Conservation (phyloP, 768 basidiomycete species). For the Glaciozyma martinii region DNA sequence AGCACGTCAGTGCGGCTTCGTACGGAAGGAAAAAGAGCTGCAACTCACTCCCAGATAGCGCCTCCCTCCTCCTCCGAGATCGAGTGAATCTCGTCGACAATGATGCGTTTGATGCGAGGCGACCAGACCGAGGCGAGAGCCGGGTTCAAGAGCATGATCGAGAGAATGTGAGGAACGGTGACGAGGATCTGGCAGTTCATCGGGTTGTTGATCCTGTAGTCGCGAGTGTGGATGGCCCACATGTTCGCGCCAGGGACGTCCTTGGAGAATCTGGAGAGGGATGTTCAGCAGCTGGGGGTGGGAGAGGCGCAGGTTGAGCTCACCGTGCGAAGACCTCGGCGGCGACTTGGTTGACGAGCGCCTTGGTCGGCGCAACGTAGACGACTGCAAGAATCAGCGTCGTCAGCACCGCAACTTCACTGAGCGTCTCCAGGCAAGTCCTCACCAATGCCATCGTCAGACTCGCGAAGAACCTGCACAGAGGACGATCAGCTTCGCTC, state of each 20-base stretch:
- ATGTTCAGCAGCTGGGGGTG: background rate
- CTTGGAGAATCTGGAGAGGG: slow-evolving; percentile 52
- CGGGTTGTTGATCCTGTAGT: slow-evolving; percentile 46
- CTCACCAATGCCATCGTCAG: slow-evolving; percentile 51
- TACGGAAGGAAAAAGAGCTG: background rate
- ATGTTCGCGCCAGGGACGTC: slow-evolving; percentile 45
- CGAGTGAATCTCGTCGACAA: slow-evolving; percentile 56
- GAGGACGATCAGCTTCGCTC: slow-evolving; percentile 39
- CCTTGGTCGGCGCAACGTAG: slow-evolving; percentile 68
- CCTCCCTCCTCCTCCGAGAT: slow-evolving; percentile 64
- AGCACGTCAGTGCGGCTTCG: background rate
- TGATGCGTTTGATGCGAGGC: slow-evolving; percentile 58
- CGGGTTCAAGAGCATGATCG: slow-evolving; percentile 60
- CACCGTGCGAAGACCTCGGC: slow-evolving; percentile 57
- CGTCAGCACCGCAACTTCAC: background rate
- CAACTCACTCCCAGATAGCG: slow-evolving; percentile 52
- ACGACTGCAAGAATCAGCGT: slow-evolving; percentile 41
- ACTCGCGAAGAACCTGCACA: slow-evolving; percentile 56
- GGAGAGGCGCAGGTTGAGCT: background rate
- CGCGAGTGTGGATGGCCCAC: slow-evolving; percentile 6
- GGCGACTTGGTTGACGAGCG: slow-evolving; percentile 57
- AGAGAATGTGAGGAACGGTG: slow-evolving; percentile 44
- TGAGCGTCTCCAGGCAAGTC: too few relatives aligned
- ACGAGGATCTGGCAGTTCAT: slow-evolving; percentile 63
- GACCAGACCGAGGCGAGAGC: slow-evolving; percentile 55